Conservation (phyloP, 2,329 filamentous ascomycete genomes). For the Leptosphaerulina australis region DNA sequence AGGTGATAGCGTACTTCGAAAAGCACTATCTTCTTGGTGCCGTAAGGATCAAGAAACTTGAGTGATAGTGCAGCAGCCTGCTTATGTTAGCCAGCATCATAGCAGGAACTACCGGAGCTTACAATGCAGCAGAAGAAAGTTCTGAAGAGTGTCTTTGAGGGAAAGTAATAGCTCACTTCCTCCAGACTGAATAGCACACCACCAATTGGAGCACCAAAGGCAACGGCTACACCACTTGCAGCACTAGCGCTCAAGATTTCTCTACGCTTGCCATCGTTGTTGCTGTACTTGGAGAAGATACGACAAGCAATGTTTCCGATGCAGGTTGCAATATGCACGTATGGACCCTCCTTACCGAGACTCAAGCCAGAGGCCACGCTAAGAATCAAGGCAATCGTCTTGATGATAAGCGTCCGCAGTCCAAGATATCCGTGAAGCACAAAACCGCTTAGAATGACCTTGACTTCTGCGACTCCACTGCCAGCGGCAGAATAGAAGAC, state of each 20-base stretch:
- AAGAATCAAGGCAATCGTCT: constrained; percentile 80
- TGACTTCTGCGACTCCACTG: constrained; percentile 94
- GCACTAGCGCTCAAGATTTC: constrained; percentile 93
- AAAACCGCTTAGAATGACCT: constrained; percentile 97
- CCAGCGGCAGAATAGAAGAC: constrained; percentile 95
- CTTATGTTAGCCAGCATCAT: neutral
- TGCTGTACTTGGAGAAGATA: constrained; percentile 91
- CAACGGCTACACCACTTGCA: constrained; percentile 89
- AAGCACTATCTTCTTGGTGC: constrained; percentile 93
- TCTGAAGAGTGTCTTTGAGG: constrained; percentile 93
- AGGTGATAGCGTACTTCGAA: constrained; percentile 90
- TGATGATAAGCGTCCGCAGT: constrained; percentile 82
- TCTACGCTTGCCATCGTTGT: constrained; percentile 90
- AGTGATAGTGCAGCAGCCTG: constrained; percentile 79
- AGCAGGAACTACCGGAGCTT: constrained; percentile 30
- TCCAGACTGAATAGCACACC: constrained; percentile 93
- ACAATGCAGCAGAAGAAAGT: constrained; percentile 99
- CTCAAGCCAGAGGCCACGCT: constrained; percentile 92
- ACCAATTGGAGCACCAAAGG: constrained; percentile 88
- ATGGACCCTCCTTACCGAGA: constrained; percentile 76
- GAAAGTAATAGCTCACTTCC: constrained; percentile 97
- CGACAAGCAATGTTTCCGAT: constrained; percentile 95
- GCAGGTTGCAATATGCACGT: constrained; percentile 96
- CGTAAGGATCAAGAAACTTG: constrained; percentile 95
- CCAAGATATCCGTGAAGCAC: constrained; percentile 96